Evolutionary conservation across 805 yeast species (phyloP).

Genomic region (Starmerella apis): DNA sequence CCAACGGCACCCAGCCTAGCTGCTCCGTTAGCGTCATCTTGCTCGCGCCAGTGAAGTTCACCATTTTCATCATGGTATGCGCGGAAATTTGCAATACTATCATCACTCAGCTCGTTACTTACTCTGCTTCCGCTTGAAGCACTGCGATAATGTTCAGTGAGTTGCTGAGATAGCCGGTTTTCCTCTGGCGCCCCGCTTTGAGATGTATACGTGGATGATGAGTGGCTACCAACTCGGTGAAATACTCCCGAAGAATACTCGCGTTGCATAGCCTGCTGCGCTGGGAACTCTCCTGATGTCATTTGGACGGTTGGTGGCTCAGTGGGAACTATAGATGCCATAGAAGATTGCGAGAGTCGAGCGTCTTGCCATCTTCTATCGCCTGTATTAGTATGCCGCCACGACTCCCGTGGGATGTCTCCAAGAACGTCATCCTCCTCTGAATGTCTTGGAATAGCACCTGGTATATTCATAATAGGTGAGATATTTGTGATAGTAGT

Average conservation of each 20-base stretch:
- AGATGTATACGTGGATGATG: conserved; percentile 25
- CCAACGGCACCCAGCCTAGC: conserved; percentile 19
- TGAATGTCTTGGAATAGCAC: conserved; percentile 11
- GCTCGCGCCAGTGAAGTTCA: conserved; percentile 28
- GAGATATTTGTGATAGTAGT: conserved; percentile 1
- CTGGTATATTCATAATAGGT: not conserved
- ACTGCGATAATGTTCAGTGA: conserved; percentile 28
- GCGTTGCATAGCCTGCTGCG: conserved; percentile 21
- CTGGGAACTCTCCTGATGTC: conserved; percentile 38
- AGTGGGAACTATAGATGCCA: conserved; percentile 70
- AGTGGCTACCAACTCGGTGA: conserved; percentile 29
- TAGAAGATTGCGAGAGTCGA: conserved; percentile 51
- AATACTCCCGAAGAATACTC: conserved; percentile 31
- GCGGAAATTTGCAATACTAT: conserved; percentile 25
- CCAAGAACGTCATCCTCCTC: conserved; percentile 26
- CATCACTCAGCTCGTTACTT: conserved; percentile 22
- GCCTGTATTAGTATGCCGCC: conserved; percentile 43
- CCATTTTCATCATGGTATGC: conserved; percentile 32
- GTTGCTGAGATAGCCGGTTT: conserved; percentile 9
- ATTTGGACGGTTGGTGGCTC: conserved; percentile 69
- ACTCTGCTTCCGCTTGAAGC: conserved; percentile 28
- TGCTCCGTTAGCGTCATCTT: conserved; percentile 10
- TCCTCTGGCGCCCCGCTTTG: conserved; percentile 6
- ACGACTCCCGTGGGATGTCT: conserved; percentile 41
- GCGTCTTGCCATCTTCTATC: conserved; percentile 40